These are phyloP conservation scores for Pyricularia sp. DNA, from an alignment of 2,329 filamentous ascomycete genomes.

Conservation along the genomic window DNA sequence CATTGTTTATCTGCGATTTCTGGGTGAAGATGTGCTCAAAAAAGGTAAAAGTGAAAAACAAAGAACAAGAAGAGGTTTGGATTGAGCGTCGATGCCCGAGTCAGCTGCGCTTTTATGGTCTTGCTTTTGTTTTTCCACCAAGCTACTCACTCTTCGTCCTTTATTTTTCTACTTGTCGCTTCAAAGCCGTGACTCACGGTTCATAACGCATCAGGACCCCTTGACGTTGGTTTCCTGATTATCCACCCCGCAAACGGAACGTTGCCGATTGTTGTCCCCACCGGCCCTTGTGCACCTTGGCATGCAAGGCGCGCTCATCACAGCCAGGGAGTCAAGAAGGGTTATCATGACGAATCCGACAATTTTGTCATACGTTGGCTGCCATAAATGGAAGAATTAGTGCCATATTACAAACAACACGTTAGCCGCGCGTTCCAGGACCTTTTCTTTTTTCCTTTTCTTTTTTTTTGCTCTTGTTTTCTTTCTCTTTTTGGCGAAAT, in stretches of 20 bases:
- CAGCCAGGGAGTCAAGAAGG: no score
- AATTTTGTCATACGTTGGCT: not conserved
- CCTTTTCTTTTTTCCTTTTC: not conserved
- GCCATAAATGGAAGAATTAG: not conserved
- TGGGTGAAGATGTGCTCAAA: not conserved
- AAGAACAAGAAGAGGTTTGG: not conserved
- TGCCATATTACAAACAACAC: not conserved
- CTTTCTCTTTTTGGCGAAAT: no score
- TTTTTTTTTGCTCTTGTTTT: not conserved
- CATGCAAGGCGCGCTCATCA: not conserved
- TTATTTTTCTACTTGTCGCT: not conserved
- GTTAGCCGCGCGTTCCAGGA: not conserved
- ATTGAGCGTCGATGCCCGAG: not conserved
- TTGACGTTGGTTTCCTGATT: not conserved
- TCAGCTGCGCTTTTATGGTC: not conserved
- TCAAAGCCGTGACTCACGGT: not conserved
- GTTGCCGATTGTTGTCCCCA: not conserved
- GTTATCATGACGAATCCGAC: not conserved
- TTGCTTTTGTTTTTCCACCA: not conserved
- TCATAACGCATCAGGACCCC: not conserved
- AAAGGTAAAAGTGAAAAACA: not conserved
- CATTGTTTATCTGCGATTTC: not conserved
- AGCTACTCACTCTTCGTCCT: not conserved
- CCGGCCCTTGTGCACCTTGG: not conserved
- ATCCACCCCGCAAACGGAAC: not conserved